Conservation (phyloP, 768 basidiomycete genomes). For the Holtermannia corniformis region DNA sequence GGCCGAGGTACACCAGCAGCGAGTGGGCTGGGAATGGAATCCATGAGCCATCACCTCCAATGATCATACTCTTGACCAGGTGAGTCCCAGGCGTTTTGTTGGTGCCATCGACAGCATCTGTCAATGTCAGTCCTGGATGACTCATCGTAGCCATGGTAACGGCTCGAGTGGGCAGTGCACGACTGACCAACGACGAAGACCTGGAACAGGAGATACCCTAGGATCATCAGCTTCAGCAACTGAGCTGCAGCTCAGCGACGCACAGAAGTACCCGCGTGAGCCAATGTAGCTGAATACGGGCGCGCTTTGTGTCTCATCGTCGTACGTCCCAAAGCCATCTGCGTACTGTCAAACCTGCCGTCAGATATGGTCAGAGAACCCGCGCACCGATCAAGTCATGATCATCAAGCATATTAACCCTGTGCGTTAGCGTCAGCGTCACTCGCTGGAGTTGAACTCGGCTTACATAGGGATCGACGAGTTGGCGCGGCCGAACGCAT, state of each 20-base stretch:
- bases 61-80: slow-evolving; percentile 59
- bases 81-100: slow-evolving; percentile 56
- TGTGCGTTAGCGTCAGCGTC: background rate
- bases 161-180: background rate
- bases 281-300: slow-evolving; percentile 55
- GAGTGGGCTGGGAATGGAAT: slow-evolving; percentile 75
- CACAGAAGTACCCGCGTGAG: slow-evolving; percentile 70
- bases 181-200: slow-evolving; percentile 69
- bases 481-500: slow-evolving; percentile 84
- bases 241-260: background rate
- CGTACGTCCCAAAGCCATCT: slow-evolving; percentile 36
- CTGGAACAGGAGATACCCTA: slow-evolving; percentile 77
- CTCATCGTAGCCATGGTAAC: background rate
- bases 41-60: slow-evolving; percentile 66
- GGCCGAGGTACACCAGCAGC: slow-evolving; percentile 68
- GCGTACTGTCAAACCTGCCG: slow-evolving; percentile 19
- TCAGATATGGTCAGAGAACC: slow-evolving; percentile 46
- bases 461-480: slow-evolving; percentile 63
- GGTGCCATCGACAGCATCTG: slow-evolving; percentile 66
- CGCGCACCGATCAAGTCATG: slow-evolving; percentile 55
- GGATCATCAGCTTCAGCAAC: background rate
- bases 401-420: slow-evolving; percentile 45
- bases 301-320: slow-evolving; percentile 31
- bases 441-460: background rate
- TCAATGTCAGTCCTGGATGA: slow-evolving; percentile 4